Percentiles rank a stretch among this genome's conserved stretches.
Evolutionary conservation across 1,284 basidiomycete species (phyloP).

Genomic region (Exsudoporus floridanus): DNA sequence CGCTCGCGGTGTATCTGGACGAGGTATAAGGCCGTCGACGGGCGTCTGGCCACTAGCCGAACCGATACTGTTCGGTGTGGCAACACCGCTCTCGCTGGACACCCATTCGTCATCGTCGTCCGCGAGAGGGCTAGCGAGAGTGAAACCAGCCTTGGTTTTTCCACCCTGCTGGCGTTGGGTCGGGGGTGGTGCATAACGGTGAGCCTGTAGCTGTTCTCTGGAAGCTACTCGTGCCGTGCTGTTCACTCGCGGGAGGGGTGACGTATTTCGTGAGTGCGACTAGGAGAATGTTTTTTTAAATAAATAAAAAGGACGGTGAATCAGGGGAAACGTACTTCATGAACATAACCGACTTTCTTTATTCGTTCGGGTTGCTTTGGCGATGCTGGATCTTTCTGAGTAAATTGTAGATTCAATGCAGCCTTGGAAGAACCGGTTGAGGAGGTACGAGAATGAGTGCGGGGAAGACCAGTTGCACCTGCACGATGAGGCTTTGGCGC

Average conservation of each 20-base stretch:
- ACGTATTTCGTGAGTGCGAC: conserved; percentile 37
- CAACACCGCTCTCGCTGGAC: conserved; percentile 71
- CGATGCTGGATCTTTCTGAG: conserved; percentile 54
- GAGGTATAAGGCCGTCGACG: conserved; percentile 27
- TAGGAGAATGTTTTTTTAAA: conserved; percentile 21
- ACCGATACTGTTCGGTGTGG: conserved; percentile 54
- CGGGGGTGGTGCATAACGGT: conserved; percentile 37
- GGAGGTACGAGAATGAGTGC: conserved; percentile 61
- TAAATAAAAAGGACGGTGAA: conserved; percentile 14
- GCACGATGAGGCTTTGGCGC: conserved; percentile 48
- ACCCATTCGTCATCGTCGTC: conserved; percentile 71
- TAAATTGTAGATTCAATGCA: conserved; percentile 61
- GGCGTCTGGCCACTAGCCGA: conserved; percentile 45
- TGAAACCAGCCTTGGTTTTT: conserved; percentile 57
- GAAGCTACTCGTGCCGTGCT: conserved; percentile 52
- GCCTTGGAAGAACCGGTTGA: conserved; percentile 56
- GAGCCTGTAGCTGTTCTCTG: conserved; percentile 45
- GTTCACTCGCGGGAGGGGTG: conserved; percentile 45
- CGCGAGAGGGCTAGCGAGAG: conserved; percentile 50
- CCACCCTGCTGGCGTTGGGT: conserved; percentile 36
- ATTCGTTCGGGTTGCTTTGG: conserved; percentile 48
- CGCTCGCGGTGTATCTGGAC: conserved; percentile 32
- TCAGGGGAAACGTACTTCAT: conserved; percentile 43
- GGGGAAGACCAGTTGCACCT: conserved; percentile 43
- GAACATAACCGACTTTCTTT: conserved; percentile 46